Evolutionary conservation across 257 asterid species (phyloP).

Genomic region (Galeopsis tetrahit): DNA sequence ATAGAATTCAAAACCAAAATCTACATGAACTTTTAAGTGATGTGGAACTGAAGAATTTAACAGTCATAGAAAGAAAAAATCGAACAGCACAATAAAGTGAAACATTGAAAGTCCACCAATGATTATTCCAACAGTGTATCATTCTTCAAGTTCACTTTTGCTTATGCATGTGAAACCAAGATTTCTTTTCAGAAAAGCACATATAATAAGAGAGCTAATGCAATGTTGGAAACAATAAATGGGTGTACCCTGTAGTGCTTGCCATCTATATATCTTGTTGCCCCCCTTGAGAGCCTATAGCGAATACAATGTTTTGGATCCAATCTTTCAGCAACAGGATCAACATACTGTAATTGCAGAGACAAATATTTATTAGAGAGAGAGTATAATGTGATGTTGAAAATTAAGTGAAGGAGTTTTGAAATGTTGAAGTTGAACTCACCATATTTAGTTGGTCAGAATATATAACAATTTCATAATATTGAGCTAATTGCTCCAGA

Average conservation of each 20-base stretch:
- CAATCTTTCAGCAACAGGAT: slow-evolving; percentile 74
- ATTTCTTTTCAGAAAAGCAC: not conserved
- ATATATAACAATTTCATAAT: slow-evolving; percentile 74
- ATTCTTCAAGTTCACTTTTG: slow-evolving; percentile 15
- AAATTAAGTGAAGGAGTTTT: not conserved
- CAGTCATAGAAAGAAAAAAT: not conserved
- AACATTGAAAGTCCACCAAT: not conserved
- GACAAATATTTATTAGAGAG: not conserved
- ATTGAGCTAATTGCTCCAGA: slow-evolving; percentile 82
- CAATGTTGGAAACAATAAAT: slow-evolving; percentile 26
- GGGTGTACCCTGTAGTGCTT: slow-evolving; percentile 82
- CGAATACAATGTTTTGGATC: slow-evolving; percentile 75
- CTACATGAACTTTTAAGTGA: not conserved
- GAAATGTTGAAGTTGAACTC: slow-evolving; percentile 20
- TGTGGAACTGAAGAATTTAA: slow-evolving; percentile 13
- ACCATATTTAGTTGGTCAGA: slow-evolving; percentile 78
- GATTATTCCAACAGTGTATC: not conserved
- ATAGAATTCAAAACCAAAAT: slow-evolving; percentile 1
- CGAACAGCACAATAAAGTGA: slow-evolving; percentile 1
- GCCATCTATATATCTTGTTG: slow-evolving; percentile 74
- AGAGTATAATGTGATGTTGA: not conserved
- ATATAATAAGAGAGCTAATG: not conserved
- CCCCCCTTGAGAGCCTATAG: slow-evolving; percentile 71
- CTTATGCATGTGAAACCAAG: not conserved
- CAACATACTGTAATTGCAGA: slow-evolving; percentile 72